Conservation (phyloP, 495 filamentous ascomycete species). For the Lindgomyces ingoldianus region DNA sequence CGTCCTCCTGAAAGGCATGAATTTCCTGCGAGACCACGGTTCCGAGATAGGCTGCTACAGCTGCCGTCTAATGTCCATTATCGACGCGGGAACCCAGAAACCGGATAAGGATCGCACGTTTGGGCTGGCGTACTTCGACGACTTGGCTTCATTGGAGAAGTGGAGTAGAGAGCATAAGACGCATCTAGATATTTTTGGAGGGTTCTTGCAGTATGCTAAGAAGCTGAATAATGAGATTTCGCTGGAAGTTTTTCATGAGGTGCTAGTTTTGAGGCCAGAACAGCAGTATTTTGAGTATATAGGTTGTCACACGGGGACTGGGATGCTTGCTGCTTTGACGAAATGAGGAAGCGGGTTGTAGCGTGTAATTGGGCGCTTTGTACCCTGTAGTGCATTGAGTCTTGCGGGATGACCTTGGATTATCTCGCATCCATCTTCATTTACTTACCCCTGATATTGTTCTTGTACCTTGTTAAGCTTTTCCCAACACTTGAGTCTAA, state of each 20-base stretch:
- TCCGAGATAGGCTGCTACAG: slow-evolving; percentile 40
- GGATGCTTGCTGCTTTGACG: slow-evolving; percentile 39
- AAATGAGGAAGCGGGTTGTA: too few species aligned
- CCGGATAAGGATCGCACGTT: slow-evolving; percentile 42
- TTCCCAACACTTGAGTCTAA: too few species aligned
- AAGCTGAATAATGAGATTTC: slow-evolving; percentile 39
- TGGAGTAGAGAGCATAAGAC: slow-evolving; percentile 44
- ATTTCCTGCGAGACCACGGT: slow-evolving; percentile 43
- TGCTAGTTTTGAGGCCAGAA: slow-evolving; percentile 42
- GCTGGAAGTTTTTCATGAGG: slow-evolving; percentile 44
- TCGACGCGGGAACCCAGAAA: slow-evolving; percentile 25
- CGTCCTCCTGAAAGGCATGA: slow-evolving; percentile 39
- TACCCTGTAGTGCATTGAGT: too few species aligned
- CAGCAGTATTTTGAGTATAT: slow-evolving; percentile 48
- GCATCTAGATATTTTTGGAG: slow-evolving; percentile 44
- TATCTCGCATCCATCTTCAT: too few species aligned
- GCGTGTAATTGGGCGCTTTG: too few species aligned
- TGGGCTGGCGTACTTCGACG: slow-evolving; percentile 43
- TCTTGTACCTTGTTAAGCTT: too few species aligned
- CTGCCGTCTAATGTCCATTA: slow-evolving; percentile 41
- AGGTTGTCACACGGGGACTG: slow-evolving; percentile 41
- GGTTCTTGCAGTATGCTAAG: slow-evolving; percentile 41
- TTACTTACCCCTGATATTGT: too few species aligned
- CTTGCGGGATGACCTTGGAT: too few species aligned
- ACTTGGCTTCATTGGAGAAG: slow-evolving; percentile 42